Base-by-base conservation (phyloP, 192 early-diverging fungal species). In the Backusella liffmaniae region DNA sequence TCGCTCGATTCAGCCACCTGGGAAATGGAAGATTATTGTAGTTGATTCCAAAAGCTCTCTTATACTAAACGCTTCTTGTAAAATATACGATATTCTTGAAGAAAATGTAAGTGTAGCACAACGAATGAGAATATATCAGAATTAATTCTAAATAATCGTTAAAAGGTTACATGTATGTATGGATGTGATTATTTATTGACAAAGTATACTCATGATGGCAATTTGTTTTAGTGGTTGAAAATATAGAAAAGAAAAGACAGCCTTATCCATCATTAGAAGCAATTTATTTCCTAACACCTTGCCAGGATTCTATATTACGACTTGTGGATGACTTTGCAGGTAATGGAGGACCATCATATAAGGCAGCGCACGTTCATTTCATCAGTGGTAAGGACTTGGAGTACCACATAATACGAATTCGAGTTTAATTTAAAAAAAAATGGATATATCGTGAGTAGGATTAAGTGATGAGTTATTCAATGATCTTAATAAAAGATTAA, bases 21-120 rank as follows among this genome's bases (percentile, higher is more conserved):
- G 87, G 62, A 83, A 86, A 72, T 96, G 91, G 92, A 96, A 96
- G 81, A 88, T 96, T 72, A 80, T 95, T 8, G 91, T 96, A 18
- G 89, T 94, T 0, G 95, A 96, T 86, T 83, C 87, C 44, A 89
- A 89, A 51, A 88, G 93, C 10, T 78, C 90, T 65, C 89, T 91
- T 51, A 89, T 96, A 36, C 79, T 95, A 35, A 90, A 88, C 72
- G 89, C 88, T 7, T 86, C 91, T 9, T 92, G 91, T 83, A 94
- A 93, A 75, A 95, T 92, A 87, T 86, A 77, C 16, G 91, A 93
- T 76, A 91, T 93, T 67, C 82, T 91, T 13, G 90, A 93, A 75
- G 88, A 91, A 73, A 92, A 92, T 46, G 91, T 84, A 75, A 82
- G 82, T 51, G 34, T 32, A 9, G 10, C 8, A 51, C 32, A 16